phyloP scores from a whole-genome alignment of 768 basidiomycete genomes.

The Lactarius indigo region DNA sequence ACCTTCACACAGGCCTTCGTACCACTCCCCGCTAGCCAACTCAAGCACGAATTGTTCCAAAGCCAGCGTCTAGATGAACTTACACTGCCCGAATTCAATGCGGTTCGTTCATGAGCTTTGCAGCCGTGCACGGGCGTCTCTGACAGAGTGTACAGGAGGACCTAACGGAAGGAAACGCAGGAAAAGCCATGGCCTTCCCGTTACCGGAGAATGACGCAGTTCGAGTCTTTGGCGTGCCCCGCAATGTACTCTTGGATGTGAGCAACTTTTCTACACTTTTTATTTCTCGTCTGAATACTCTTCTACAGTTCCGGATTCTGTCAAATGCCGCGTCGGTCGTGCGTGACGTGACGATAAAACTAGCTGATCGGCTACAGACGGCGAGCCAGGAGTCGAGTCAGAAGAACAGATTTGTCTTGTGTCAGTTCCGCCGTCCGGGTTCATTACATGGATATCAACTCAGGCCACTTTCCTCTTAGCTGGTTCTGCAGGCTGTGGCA shows the following conservation, averaged over 20 bases:
- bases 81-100: constrained; percentile 41
- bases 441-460: background rate
- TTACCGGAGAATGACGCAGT: constrained; percentile 23
- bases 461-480: constrained; percentile 40
- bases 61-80: constrained; percentile 36
- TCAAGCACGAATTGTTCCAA: constrained; percentile 43
- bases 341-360: constrained; percentile 59
- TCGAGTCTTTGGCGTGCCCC: constrained; percentile 19
- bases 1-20: constrained; percentile 39
- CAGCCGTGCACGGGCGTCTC: background rate
- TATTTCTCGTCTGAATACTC: background rate
- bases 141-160: constrained; percentile 6
- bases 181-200: constrained; percentile 23
- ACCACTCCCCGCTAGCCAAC: constrained; percentile 37
- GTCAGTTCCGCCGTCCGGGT: constrained; percentile 40
- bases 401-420: constrained; percentile 57
- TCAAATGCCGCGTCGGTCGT: constrained; percentile 70
- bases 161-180: constrained; percentile 12
- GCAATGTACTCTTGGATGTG: constrained; percentile 21
- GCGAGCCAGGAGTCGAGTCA: constrained; percentile 49
- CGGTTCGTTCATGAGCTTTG: constrained; percentile 34
- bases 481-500: constrained; percentile 74
- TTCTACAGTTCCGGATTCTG: constrained; percentile 59
- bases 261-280: background rate
- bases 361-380: constrained; percentile 49